Conservation (phyloP, 2,329 filamentous ascomycete species). For the Septoria linicola region DNA sequence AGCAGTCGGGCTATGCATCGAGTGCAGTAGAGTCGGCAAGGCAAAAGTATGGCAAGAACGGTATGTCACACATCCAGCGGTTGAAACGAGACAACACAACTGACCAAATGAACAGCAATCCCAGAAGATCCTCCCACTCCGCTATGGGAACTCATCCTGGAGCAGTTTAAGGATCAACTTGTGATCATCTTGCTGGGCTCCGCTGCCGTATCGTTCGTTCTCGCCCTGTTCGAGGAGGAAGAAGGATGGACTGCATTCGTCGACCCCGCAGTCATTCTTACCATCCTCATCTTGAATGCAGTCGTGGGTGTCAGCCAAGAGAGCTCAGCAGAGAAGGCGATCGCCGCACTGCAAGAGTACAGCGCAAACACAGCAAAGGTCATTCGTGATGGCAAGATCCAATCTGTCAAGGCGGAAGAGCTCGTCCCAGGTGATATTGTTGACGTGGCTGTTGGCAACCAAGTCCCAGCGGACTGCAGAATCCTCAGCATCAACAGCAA, state of each 20-base stretch:
- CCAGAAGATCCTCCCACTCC: slow-evolving; percentile 93
- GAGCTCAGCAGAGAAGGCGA: slow-evolving; percentile 97
- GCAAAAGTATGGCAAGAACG: slow-evolving; percentile 40
- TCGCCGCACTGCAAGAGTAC: slow-evolving; percentile 96
- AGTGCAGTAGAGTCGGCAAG: slow-evolving; percentile 33
- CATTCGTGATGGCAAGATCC: slow-evolving; percentile 76
- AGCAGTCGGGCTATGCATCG: slow-evolving; percentile 37
- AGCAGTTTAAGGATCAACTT: slow-evolving; percentile 99
- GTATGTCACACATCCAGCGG: slow-evolving; percentile 28
- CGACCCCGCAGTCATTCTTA: slow-evolving; percentile 92
- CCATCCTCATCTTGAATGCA: slow-evolving; percentile 93
- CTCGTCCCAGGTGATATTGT: slow-evolving; percentile 93
- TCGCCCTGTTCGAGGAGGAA: slow-evolving; percentile 89
- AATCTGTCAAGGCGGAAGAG: slow-evolving; percentile 90
- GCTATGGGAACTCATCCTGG: slow-evolving; percentile 91
- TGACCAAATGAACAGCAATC: slow-evolving; percentile 53
- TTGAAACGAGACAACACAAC: background rate
- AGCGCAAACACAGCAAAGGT: slow-evolving; percentile 97
- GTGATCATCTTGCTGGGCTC: slow-evolving; percentile 93
- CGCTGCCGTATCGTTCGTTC: slow-evolving; percentile 86
- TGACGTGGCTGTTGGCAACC: slow-evolving; percentile 82
- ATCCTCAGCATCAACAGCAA: slow-evolving; percentile 91
- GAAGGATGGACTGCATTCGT: slow-evolving; percentile 97
- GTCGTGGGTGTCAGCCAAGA: slow-evolving; percentile 98
- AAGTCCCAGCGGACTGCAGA: slow-evolving; percentile 92